Evolutionary conservation across 2,329 filamentous ascomycete genomes (phyloP).

Genomic region (Nothophaeocryptopus gaeumannii): DNA sequence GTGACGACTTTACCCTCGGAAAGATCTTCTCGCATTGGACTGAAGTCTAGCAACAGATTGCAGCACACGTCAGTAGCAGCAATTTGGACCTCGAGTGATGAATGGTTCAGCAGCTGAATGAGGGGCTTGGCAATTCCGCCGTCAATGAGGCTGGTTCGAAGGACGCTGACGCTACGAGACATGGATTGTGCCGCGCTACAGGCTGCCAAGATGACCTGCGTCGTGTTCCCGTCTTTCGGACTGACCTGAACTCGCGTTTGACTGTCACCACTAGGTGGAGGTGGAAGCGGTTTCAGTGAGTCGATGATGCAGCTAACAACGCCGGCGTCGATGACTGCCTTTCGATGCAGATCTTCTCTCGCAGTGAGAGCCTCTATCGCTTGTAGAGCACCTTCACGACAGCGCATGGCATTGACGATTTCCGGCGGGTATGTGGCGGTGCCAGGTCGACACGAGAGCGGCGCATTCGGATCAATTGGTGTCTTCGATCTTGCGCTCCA

Average conservation of each 20-base stretch:
- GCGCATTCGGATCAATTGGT: slow-evolving; percentile 17
- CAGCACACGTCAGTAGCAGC: slow-evolving; percentile 80
- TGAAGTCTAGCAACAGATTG: slow-evolving; percentile 84
- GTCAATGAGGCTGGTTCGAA: slow-evolving; percentile 85
- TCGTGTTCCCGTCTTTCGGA: slow-evolving; percentile 70
- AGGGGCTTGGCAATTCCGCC: slow-evolving; percentile 75
- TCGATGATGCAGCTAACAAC: slow-evolving; percentile 78
- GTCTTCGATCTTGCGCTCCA: slow-evolving; percentile 51
- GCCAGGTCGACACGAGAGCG: slow-evolving; percentile 51
- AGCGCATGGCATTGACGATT: slow-evolving; percentile 66
- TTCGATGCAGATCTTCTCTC: slow-evolving; percentile 79
- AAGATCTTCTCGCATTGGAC: slow-evolving; percentile 82
- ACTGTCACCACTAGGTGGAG: slow-evolving; percentile 29
- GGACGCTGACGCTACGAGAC: slow-evolving; percentile 76
- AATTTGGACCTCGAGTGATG: slow-evolving; percentile 75
- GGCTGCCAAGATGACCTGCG: slow-evolving; percentile 75
- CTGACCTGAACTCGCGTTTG: slow-evolving; percentile 35
- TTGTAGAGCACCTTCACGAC: slow-evolving; percentile 72
- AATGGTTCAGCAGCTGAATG: slow-evolving; percentile 70
- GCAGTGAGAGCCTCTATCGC: slow-evolving; percentile 79
- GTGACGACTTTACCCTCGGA: slow-evolving; percentile 71
- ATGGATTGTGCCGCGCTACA: slow-evolving; percentile 79
- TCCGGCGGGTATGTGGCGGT: slow-evolving; percentile 59
- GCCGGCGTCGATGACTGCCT: slow-evolving; percentile 77
- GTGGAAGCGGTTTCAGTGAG: slow-evolving; percentile 63